Evolutionary conservation across 129 eudicot genomes (phyloP).

Genomic region (Glebionis coronaria): DNA sequence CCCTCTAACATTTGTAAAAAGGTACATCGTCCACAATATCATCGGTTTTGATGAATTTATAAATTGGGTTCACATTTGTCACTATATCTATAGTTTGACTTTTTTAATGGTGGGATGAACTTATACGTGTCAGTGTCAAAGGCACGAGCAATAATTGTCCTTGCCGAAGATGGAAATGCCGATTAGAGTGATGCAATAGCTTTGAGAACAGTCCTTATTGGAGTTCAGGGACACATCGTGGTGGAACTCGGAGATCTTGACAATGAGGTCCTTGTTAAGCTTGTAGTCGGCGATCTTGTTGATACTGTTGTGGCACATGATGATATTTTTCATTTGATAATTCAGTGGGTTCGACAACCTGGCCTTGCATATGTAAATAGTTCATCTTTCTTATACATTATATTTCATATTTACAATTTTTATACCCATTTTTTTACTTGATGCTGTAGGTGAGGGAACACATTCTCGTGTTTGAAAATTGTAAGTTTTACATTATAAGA

Average conservation of each 20-base stretch:
- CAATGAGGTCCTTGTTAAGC: constrained; percentile 85
- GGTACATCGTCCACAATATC: constrained; percentile 36
- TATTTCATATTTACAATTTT: background rate
- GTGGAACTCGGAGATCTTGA: constrained; percentile 88
- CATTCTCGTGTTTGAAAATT: constrained; percentile 83
- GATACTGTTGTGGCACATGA: constrained; percentile 95
- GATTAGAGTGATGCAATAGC: constrained; percentile 98
- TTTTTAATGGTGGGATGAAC: constrained; percentile 21
- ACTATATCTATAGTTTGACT: background rate
- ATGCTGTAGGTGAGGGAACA: constrained; percentile 81
- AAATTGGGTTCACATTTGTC: background rate
- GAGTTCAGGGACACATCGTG: constrained; percentile 78
- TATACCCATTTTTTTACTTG: background rate
- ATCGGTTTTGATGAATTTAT: background rate
- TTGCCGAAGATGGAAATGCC: constrained; percentile 93
- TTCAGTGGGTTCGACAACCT: constrained; percentile 92
- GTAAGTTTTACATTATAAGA: constrained; percentile 82
- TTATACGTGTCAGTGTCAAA: constrained; percentile 78
- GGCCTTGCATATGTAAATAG: constrained; percentile 82
- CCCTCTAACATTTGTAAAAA: constrained; percentile 81
- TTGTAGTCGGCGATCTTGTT: constrained; percentile 87
- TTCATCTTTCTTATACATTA: constrained; percentile 2
- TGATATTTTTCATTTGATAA: constrained; percentile 85
- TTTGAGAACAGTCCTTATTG: constrained; percentile 77
- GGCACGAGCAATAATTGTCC: constrained; percentile 85